A percentile compares a stretch with the other conserved stretches of the same genome.
Conservation (phyloP, 2,329 filamentous ascomycete genomes). For the Hypoxylon sp. region DNA sequence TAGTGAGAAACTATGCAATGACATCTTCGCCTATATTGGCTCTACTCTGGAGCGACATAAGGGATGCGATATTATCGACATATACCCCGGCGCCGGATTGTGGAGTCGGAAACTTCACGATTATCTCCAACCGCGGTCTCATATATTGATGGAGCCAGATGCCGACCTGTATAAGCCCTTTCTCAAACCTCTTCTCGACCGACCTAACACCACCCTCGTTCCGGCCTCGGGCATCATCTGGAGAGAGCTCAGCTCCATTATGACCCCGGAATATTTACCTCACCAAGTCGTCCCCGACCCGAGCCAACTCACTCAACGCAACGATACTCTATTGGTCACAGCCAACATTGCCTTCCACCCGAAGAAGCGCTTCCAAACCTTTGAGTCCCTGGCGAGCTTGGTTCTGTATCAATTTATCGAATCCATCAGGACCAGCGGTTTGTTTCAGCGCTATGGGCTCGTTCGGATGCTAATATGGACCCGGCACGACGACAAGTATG, state of each 20-base stretch:
- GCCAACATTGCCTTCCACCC: conserved; percentile 74
- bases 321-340: conserved; percentile 81
- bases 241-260: conserved; percentile 69
- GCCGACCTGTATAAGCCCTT: conserved; percentile 70
- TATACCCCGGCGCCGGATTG: conserved; percentile 84
- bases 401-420: conserved; percentile 74
- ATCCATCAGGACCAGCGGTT: conserved; percentile 68
- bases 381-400: conserved; percentile 70
- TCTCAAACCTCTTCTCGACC: conserved; percentile 70
- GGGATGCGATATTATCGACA: conserved; percentile 88
- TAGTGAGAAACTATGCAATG: conserved; percentile 69
- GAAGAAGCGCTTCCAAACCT: conserved; percentile 64
- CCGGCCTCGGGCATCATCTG: conserved; percentile 72
- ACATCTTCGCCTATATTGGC: conserved; percentile 78
- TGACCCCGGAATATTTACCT: conserved; percentile 66
- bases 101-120: conserved; percentile 85
- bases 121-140: conserved; percentile 80
- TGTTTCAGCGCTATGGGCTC: conserved; percentile 82
- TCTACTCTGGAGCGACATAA: conserved; percentile 76
- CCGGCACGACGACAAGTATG: conserved; percentile 70
- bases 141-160: conserved; percentile 86
- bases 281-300: conserved; percentile 65
- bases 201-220: conserved; percentile 65
- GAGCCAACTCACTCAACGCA: conserved; percentile 65
- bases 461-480: conserved; percentile 85